These are phyloP conservation scores for Colletotrichum tofieldiae DNA, from an alignment of 2,329 filamentous ascomycete genomes.

Conservation along the genomic window DNA sequence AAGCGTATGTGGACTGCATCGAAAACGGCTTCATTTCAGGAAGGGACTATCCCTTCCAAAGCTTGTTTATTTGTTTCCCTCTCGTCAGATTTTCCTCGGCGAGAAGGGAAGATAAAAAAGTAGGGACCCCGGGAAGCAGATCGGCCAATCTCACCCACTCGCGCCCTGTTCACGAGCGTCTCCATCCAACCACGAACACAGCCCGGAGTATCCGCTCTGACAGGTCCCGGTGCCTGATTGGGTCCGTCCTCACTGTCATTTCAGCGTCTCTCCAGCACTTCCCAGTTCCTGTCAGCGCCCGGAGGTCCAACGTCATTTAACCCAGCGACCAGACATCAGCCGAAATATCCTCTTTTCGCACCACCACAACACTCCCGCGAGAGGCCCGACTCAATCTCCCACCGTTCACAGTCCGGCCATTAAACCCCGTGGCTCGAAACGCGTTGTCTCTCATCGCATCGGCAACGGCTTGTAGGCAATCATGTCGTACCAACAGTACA, in stretches of 20 bases:
- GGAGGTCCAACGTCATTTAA: slow-evolving; percentile 42
- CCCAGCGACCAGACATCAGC: slow-evolving; percentile 39
- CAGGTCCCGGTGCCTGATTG: slow-evolving; percentile 41
- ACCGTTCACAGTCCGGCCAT: background rate
- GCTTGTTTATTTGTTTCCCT: slow-evolving; percentile 28
- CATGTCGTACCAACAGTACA: slow-evolving; percentile 77
- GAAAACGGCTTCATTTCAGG: background rate
- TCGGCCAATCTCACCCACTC: slow-evolving; percentile 37
- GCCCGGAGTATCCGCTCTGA: slow-evolving; percentile 42
- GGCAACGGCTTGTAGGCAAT: slow-evolving; percentile 43
- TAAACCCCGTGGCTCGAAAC: slow-evolving; percentile 2
- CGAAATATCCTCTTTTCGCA: slow-evolving; percentile 38
- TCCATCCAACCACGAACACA: slow-evolving; percentile 40
- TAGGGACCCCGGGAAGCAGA: slow-evolving; percentile 42
- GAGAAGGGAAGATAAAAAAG: slow-evolving; percentile 1
- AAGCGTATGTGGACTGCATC: background rate
- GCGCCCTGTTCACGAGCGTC: slow-evolving; percentile 30
- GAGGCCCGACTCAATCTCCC: slow-evolving; percentile 5
- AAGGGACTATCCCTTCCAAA: background rate
- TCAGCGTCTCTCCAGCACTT: slow-evolving; percentile 39
- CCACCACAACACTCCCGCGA: slow-evolving; percentile 30
- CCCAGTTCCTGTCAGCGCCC: slow-evolving; percentile 40
- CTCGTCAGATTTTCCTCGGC: background rate
- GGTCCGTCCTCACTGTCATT: slow-evolving; percentile 39
- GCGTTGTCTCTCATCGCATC: slow-evolving; percentile 12